Percentiles rank a stretch among this genome's conserved stretches.
These are phyloP conservation scores for Suhomyces vadensis DNA, from an alignment of 805 yeast genomes.

Conservation along the genomic window DNA sequence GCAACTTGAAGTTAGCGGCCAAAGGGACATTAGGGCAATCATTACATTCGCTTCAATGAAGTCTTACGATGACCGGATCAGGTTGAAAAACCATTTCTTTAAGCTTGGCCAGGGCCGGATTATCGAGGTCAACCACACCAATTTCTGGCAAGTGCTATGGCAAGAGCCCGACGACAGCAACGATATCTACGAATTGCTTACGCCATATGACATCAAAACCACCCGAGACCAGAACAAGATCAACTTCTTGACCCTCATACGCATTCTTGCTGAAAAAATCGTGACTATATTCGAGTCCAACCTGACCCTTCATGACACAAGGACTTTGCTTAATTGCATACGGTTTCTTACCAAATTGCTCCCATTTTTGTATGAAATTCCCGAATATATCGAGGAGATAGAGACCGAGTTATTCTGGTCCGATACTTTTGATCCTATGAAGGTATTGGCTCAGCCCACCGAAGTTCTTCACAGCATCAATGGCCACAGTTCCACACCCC, in stretches of 20 bases:
- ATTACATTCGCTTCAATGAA: slow-evolving; percentile 59
- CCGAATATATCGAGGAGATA: slow-evolving; percentile 21
- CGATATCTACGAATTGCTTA: slow-evolving; percentile 59
- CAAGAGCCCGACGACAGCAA: slow-evolving; percentile 46
- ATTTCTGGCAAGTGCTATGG: slow-evolving; percentile 37
- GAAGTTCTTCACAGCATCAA: not conserved
- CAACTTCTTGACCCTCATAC: slow-evolving; percentile 57
- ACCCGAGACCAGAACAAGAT: slow-evolving; percentile 58
- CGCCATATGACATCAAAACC: slow-evolving; percentile 56
- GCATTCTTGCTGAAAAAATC: slow-evolving; percentile 21
- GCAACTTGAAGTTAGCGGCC: not conserved
- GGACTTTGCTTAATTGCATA: slow-evolving; percentile 55
- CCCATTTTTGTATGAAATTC: slow-evolving; percentile 67
- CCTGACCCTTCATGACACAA: slow-evolving; percentile 6
- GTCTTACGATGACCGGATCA: slow-evolving; percentile 66
- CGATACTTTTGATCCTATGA: slow-evolving; percentile 45
- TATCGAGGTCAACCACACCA: slow-evolving; percentile 23
- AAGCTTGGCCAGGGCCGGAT: slow-evolving; percentile 51
- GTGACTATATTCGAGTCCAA: slow-evolving; percentile 20
- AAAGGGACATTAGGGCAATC: not conserved
- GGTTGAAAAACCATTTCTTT: slow-evolving; percentile 60
- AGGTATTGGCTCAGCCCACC: slow-evolving; percentile 1
- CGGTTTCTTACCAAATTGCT: slow-evolving; percentile 63
- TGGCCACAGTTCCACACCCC: not conserved
- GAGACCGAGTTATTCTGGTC: slow-evolving; percentile 33